Conservation (phyloP, 495 filamentous ascomycete species). For the Haplographium delicatum region DNA sequence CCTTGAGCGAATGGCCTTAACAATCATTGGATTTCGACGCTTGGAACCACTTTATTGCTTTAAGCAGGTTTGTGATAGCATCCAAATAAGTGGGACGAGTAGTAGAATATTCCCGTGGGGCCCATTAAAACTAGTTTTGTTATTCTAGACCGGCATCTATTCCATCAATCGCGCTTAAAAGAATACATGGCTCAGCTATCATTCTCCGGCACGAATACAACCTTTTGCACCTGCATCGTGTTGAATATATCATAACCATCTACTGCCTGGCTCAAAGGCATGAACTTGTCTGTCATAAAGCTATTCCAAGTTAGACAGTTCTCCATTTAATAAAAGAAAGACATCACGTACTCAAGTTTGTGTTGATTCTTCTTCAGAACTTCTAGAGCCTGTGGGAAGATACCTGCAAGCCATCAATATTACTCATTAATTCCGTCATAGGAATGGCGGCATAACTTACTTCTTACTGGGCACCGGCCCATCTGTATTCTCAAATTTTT, state of each 20-base stretch:
- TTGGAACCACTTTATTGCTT: no score
- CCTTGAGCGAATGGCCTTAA: no score
- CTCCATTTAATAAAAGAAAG: conserved; percentile 14
- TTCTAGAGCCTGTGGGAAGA: conserved; percentile 73
- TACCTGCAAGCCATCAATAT: not conserved
- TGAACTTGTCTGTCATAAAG: conserved; percentile 92
- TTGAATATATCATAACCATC: conserved; percentile 92
- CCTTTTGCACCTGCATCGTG: conserved; percentile 89
- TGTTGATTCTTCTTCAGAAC: conserved; percentile 80
- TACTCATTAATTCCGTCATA: not conserved
- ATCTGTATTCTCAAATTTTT: conserved; percentile 93
- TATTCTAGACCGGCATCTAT: no score
- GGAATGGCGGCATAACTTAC: conserved; percentile 32
- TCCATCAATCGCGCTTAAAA: no score
- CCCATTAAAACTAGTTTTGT: no score
- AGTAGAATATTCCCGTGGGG: no score
- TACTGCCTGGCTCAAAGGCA: conserved; percentile 78
- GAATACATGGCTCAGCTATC: no score
- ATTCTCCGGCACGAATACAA: conserved; percentile 44
- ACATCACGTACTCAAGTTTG: conserved; percentile 68
- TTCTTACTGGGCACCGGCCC: conserved; percentile 88
- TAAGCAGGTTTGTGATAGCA: no score
- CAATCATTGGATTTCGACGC: no score
- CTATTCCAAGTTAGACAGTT: conserved; percentile 34
- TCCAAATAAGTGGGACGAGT: no score